Conservation (phyloP, 129 eudicot genomes). For the Arctium lappa region DNA sequence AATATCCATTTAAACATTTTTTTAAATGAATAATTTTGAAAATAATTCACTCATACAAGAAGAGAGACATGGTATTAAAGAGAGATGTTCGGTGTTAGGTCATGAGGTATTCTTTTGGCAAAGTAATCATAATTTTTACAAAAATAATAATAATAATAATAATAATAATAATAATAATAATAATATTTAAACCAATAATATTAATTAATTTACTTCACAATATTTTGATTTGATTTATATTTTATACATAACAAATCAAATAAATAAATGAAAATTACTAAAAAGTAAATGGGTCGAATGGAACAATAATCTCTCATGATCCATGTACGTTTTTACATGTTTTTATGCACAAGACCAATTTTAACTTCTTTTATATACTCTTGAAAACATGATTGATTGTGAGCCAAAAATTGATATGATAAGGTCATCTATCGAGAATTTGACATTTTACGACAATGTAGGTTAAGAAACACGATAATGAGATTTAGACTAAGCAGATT, state of each 20-base stretch:
- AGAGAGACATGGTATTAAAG: conserved; percentile 19
- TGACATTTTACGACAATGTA: neutral
- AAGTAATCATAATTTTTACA: neutral
- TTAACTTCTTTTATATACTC: no score
- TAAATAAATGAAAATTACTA: no score
- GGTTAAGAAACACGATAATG: neutral
- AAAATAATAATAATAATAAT: neutral
- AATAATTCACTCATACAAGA: neutral
- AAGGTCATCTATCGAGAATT: neutral
- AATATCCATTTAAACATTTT: neutral
- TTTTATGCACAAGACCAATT: neutral
- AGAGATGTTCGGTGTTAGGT: conserved; percentile 5
- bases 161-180: neutral
- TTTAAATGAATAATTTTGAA: neutral
- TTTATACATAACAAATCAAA: no score
- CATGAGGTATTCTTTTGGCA: neutral
- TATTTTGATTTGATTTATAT: neutral
- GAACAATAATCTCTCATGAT: neutral
- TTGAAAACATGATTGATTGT: neutral
- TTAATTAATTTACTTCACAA: neutral
- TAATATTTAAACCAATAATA: neutral
- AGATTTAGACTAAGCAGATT: neutral
- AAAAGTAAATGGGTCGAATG: no score
- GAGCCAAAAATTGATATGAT: neutral
- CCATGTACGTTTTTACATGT: neutral